Base-by-base conservation (phyloP, 495 filamentous ascomycete genomes). In the Neurospora terricola region DNA sequence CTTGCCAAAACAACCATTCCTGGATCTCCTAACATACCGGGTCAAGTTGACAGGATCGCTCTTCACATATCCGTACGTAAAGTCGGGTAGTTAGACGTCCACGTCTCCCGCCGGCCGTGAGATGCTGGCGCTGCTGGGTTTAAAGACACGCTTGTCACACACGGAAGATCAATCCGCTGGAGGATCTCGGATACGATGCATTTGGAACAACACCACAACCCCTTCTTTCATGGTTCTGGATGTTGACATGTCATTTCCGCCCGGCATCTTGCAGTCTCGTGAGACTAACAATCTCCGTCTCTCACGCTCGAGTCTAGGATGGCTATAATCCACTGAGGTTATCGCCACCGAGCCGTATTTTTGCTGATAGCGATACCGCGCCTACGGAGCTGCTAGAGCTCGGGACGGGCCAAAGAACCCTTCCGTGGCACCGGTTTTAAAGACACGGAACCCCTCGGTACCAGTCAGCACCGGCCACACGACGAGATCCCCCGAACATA, bases 301-400 rank as follows among this genome's bases (percentile, higher is more conserved):
- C 90, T 84, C 71, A 93, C 86, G 21, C 86, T 82, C 2, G 88
- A 90, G 78, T 93, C 87, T 76, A 92, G 90, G 54, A 92, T 91
- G 1, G 89, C 87, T 70, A 91, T 86, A 42, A 88, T 87, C 0
- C 80, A 79, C 11, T 86, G 89, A 12, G 89, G 14, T 18, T 12
- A 30, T 66, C 27, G 14, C 14, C 6, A 66, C 6, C 14, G 30
- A 66, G 27, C 30, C 54, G 34, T 36, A 18, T 66, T 66, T 3
- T 66, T 36, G 14, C 27, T 34, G 54, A 18, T 66, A 9, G 6
- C 11, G 54, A 14, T 66, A 66, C 54, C 54, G 14, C 14, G 54
- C 30, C 2, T 34, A 36, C 30, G 30, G 27, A 16, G 54, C 18
- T 9, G 54, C 14, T 34, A 34, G 3, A 59, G 3, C 54, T 7